phyloP scores from a whole-genome alignment of 1,284 basidiomycete genomes.

The Leccinum griseonigrum region DNA sequence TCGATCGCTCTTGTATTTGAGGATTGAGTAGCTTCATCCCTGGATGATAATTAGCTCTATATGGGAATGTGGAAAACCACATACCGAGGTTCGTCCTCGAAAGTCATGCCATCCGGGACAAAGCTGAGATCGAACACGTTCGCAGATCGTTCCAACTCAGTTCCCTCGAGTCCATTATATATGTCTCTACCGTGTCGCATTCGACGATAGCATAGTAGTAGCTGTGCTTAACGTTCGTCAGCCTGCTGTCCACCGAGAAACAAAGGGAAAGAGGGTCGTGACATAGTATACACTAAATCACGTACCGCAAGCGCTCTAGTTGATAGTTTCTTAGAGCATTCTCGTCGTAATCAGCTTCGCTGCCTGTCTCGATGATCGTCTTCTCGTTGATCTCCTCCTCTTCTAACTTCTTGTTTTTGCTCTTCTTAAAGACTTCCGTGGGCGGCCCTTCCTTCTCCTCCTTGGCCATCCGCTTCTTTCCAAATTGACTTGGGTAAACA shows the following conservation, averaged over 20 bases:
- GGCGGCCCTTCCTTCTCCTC: constrained; percentile 95
- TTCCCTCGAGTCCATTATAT: constrained; percentile 87
- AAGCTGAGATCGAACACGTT: constrained; percentile 96
- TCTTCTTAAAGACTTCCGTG: constrained; percentile 74
- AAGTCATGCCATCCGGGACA: constrained; percentile 90
- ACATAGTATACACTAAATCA: not conserved
- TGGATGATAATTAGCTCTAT: constrained; percentile 30
- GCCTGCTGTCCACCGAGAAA: not conserved
- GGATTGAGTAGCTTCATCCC: constrained; percentile 81
- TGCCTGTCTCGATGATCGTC: constrained; percentile 66
- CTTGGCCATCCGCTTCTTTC: constrained; percentile 81
- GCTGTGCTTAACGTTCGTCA: constrained; percentile 40
- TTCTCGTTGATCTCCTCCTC: constrained; percentile 61
- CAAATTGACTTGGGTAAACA: constrained; percentile 94
- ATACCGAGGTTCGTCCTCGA: constrained; percentile 79
- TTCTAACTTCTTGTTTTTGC: constrained; percentile 23
- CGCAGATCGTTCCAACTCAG: constrained; percentile 95
- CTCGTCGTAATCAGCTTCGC: constrained; percentile 79
- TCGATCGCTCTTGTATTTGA: constrained; percentile 75
- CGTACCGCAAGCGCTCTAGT: constrained; percentile 86
- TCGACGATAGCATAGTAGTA: constrained; percentile 98
- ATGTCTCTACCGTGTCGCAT: constrained; percentile 81
- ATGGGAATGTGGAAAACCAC: constrained; percentile 10
- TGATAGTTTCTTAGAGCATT: constrained; percentile 92
- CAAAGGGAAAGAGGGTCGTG: not conserved